Base-by-base conservation (phyloP, 148 eudicot species). In the Silene latifolia region DNA sequence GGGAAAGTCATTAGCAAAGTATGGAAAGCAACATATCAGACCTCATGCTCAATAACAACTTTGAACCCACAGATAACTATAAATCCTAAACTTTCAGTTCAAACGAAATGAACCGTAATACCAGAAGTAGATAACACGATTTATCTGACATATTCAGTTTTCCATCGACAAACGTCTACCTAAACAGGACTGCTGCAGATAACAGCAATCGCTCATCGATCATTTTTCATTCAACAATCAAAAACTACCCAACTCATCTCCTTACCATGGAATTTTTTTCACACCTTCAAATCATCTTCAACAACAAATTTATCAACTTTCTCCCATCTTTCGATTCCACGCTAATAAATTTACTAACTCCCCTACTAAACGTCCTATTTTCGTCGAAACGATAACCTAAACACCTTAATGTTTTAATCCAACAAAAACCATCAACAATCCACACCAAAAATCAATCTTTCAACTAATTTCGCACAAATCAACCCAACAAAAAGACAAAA, bases 361-460 rank as follows among this genome's bases (percentile, higher is more conserved):
- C 10, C 74, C 13, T 5, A 29, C 1, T 9, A 46, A 3, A 44
- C 12, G 15, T 3, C 8, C 67, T n/a, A 59, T 60, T 60, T 58
- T 19, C 14, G 56, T 9, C 32, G 51, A 48, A 69, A n/a, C 13
- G 20, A 5, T 48, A 53, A 46, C 74, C 61, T 44, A 46, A 42
- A 2, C 48, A 67, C 51, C 15, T 18, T 11, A 39, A 39, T 39
- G 3, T 39, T 8, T 7, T 7, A 67, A 29, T 8, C 27, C 13
- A 74, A 11, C 20, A 69, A 6, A 73, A 46, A 17, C 10, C 69
- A 20, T 68, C 78, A 21, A 59, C 59, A 68, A 66, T 17, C 64
- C 61, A 15, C 15, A 32, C 0, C 5, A 42, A 64, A 39, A 39
- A 6, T 63, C 53, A 11, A 61, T 5, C 25, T 11, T 61, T 13